Conservation (phyloP, 2,329 filamentous ascomycete species). For the Pseudogymnoascus sp. region DNA sequence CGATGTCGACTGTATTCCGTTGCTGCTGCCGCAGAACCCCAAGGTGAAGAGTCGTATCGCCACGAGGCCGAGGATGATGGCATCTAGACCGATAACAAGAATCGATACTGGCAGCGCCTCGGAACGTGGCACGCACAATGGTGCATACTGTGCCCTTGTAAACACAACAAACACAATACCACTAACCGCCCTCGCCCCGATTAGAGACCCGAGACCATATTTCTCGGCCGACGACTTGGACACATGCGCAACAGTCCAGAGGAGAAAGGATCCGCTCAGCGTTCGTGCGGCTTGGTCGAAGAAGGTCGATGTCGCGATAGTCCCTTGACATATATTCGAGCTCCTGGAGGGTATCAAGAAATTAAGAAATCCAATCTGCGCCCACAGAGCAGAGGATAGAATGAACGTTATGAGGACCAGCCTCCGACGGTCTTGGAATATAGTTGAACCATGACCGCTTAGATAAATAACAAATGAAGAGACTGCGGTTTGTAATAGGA, state of each 20-base stretch:
- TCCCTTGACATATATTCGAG: slow-evolving; percentile 23
- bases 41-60: slow-evolving; percentile 21
- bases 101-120: slow-evolving; percentile 25
- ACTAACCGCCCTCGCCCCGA: slow-evolving; percentile 24
- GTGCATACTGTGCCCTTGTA: slow-evolving; percentile 26
- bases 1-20: slow-evolving; percentile 14
- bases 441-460: slow-evolving; percentile 25
- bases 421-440: slow-evolving; percentile 31
- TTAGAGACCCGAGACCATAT: slow-evolving; percentile 24
- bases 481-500: slow-evolving; percentile 27
- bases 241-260: slow-evolving; percentile 27
- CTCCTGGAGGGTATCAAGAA: slow-evolving; percentile 21
- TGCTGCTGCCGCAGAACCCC: slow-evolving; percentile 19
- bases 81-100: slow-evolving; percentile 25
- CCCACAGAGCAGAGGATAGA: slow-evolving; percentile 26
- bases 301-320: slow-evolving; percentile 24
- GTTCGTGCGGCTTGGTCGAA: slow-evolving; percentile 29
- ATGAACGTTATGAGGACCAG: slow-evolving; percentile 32
- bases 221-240: slow-evolving; percentile 22
- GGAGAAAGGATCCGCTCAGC: slow-evolving; percentile 27
- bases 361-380: slow-evolving; percentile 27
- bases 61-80: slow-evolving; percentile 25
- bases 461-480: slow-evolving; percentile 26
- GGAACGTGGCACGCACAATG: slow-evolving; percentile 27
- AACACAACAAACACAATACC: slow-evolving; percentile 27